phyloP scores from a whole-genome alignment of 2,329 filamentous ascomycete genomes.

The Monilinia fructicola region DNA sequence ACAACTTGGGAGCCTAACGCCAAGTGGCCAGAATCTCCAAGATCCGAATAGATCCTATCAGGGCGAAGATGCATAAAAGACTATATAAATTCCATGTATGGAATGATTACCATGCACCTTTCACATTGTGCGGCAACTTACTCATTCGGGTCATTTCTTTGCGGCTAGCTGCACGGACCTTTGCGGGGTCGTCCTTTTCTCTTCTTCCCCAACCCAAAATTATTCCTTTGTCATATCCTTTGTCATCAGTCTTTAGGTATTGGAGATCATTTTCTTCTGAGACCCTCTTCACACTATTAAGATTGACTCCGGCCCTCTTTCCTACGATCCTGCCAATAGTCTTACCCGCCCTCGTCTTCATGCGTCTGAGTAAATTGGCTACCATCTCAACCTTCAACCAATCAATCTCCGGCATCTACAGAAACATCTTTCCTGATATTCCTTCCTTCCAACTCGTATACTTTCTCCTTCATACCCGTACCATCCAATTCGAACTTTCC shows the following conservation, averaged over 20 bases:
- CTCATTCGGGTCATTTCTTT: slow-evolving; percentile 3
- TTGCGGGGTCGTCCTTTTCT: background rate
- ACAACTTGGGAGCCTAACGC: background rate
- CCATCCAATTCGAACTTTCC: slow-evolving; percentile 20
- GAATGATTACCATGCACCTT: background rate
- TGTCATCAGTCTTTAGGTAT: background rate
- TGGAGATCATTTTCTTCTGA: background rate
- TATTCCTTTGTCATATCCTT: background rate
- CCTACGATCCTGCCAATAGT: background rate
- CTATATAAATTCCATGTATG: background rate
- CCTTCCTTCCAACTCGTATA: slow-evolving; percentile 10
- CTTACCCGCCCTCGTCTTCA: too few relatives aligned
- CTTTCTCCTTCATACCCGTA: background rate
- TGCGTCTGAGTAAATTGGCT: background rate
- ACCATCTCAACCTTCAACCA: too few relatives aligned
- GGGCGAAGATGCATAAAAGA: background rate
- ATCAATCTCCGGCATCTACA: background rate
- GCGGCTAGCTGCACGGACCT: slow-evolving; percentile 14
- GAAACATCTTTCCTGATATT: background rate
- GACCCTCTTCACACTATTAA: background rate
- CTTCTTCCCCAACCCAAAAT: background rate
- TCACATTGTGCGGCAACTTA: slow-evolving; percentile 7
- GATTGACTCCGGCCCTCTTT: background rate
- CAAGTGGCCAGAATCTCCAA: background rate
- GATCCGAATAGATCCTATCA: background rate